Base-by-base conservation (phyloP, 176 grass and related monocot species). In the Avena insularis region DNA sequence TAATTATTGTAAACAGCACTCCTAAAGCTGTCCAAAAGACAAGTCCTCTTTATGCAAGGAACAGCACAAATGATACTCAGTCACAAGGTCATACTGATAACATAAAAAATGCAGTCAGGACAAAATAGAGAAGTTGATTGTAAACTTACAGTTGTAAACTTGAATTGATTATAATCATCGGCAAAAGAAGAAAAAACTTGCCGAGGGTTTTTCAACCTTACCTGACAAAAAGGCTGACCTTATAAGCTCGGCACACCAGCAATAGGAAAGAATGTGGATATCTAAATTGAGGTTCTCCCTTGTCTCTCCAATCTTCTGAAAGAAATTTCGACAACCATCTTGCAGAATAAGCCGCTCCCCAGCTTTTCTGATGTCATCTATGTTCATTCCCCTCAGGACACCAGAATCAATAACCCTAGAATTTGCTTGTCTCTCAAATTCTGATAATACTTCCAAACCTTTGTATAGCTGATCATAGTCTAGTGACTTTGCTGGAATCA, bases 241-340 rank as follows among this genome's bases (percentile, higher is more conserved):
- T 54, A 98, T 98, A 78, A 98, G 97, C 25, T 98, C 97, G 20
- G 85, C 92, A 88, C 97, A 98, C 93, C 97, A 96, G 63, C 97
- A 98, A 84, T 92, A 96, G 66, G 96, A 96, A 79, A 98, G 93
- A 96, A 98, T 75, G 86, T 98, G 97, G 38, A 96, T 64, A 96
- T 98, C 92, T 17, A 92, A 77, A 71, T 93, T 88, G 57, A 79
- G 77, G 19, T 86, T 82, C 36, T 87, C 88, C 83, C 87, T 98
- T 89, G 70, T 72, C 78, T 89, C 84, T 35, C 89, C 80, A 90
- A 94, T 86, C 83, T 96, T 92, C 78, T 96, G 90, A 77, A 96
- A 98, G 88, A 98, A 98, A 47, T 57, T 89, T 90, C 53, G 88
- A 87, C 94, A 96, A 12, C 97, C 97, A 65, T 92, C 89, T 91